Evolutionary conservation across 2,329 filamentous ascomycete genomes (phyloP).

Genomic region (Coniochaeta pulveracea): DNA sequence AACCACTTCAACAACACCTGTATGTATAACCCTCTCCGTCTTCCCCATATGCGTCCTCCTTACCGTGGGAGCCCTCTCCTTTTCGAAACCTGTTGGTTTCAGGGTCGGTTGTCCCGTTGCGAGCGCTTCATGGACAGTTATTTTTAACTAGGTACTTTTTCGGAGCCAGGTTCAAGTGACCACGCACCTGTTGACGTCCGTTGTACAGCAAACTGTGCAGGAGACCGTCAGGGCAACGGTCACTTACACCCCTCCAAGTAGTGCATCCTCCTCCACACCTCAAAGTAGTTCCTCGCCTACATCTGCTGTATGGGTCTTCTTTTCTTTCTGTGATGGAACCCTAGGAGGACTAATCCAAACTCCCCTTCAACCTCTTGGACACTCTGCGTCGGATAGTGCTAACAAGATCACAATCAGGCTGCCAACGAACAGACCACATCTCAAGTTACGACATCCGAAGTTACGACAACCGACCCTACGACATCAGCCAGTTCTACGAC

Average conservation of each 20-base stretch:
- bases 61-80: neutral
- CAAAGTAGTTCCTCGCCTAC: constrained; percentile 17
- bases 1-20: constrained; percentile 2
- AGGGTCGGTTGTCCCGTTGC: neutral
- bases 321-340: neutral
- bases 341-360: neutral
- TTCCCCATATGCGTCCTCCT: neutral
- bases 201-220: constrained; percentile 22
- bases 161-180: constrained; percentile 15
- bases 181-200: too few species aligned
- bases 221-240: constrained; percentile 24
- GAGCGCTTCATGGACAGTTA: constrained; percentile 4
- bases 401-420: too few species aligned
- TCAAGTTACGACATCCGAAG: too few species aligned
- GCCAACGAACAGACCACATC: too few species aligned
- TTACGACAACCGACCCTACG: too few species aligned
- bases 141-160: constrained; percentile 7
- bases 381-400: too few species aligned
- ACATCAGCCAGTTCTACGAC: too few species aligned
- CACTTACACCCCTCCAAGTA: constrained; percentile 16
- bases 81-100: neutral
- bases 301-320: constrained; percentile 25
- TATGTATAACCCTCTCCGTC: constrained; percentile 3
- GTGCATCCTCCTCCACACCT: constrained; percentile 14
- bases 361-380: too few species aligned